Conservation (phyloP, 352 stramenopile species). For the Achlya hypogyna region DNA sequence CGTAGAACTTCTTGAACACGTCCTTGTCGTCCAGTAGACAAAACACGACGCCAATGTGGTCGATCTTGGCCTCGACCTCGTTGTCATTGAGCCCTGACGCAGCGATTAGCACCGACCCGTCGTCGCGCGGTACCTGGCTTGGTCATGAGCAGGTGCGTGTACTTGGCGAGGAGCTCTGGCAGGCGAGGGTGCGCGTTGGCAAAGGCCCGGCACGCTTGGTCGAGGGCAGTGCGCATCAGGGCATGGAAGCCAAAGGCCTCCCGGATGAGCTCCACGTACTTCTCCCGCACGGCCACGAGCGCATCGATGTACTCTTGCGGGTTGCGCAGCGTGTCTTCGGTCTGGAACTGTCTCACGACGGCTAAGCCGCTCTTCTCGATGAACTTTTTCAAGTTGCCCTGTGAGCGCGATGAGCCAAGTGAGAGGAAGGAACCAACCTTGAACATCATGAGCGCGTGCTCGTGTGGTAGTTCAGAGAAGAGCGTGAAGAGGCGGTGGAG, state of each 20-base stretch:
- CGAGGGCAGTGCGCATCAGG: constrained; percentile 70
- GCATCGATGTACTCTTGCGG: constrained; percentile 80
- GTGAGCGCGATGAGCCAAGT: neutral
- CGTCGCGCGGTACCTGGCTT: neutral
- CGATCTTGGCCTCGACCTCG: constrained; percentile 61
- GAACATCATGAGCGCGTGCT: constrained; percentile 68
- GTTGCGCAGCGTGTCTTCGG: constrained; percentile 70
- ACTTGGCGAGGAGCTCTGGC: constrained; percentile 73
- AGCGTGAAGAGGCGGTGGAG: constrained; percentile 68
- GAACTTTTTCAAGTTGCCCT: constrained; percentile 84
- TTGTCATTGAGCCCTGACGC: constrained; percentile 7
- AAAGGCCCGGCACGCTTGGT: constrained; percentile 79
- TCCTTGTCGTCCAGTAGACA: constrained; percentile 86
- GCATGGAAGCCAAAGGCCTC: constrained; percentile 76
- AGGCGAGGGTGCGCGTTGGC: constrained; percentile 71
- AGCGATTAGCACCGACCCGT: neutral
- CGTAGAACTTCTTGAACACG: constrained; percentile 85
- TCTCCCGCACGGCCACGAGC: constrained; percentile 71
- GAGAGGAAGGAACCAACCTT: constrained; percentile 37
- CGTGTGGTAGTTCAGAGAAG: constrained; percentile 73
- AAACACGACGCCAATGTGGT: constrained; percentile 76
- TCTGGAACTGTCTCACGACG: constrained; percentile 69
- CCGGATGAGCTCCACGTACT: constrained; percentile 76
- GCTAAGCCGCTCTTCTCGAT: constrained; percentile 71
- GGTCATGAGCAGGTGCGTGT: constrained; percentile 79